These are phyloP conservation scores for Cyberlindnera petersonii DNA, from an alignment of 805 yeast species.

Conservation along the genomic window DNA sequence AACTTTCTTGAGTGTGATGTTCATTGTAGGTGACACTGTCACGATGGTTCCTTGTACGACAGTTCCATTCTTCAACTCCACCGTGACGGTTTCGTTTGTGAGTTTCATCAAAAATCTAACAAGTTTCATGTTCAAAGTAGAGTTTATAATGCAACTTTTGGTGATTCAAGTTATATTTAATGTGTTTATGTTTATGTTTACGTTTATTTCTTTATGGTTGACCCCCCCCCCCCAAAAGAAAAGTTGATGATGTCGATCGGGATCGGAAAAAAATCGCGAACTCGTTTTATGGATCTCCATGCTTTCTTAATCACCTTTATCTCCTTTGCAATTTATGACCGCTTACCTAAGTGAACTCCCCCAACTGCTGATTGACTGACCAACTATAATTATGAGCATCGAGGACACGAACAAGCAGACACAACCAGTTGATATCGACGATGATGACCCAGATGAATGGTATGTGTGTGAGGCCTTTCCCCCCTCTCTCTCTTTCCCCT, in stretches of 20 bases:
- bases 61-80: constrained; percentile 89
- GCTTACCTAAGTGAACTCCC: too few relatives aligned
- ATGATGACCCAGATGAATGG: constrained; percentile 72
- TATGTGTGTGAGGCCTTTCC: too few relatives aligned
- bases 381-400: constrained; percentile 12
- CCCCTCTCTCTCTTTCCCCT: too few relatives aligned
- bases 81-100: constrained; percentile 80
- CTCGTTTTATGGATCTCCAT: constrained; percentile 4
- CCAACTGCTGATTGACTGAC: too few relatives aligned
- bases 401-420: constrained; percentile 24
- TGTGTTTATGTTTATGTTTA: neutral
- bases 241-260: too few relatives aligned
- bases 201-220: neutral
- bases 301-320: too few relatives aligned
- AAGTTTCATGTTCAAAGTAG: constrained; percentile 47
- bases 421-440: constrained; percentile 31
- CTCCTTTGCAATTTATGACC: too few relatives aligned
- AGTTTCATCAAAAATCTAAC: constrained; percentile 79
- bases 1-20: constrained; percentile 74
- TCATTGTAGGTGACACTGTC: constrained; percentile 88
- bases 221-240: too few relatives aligned
- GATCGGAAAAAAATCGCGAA: too few relatives aligned
- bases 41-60: constrained; percentile 79
- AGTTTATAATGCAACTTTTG: too few relatives aligned
- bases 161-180: too few relatives aligned